Evolutionary conservation across 2,329 filamentous ascomycete species (phyloP), one percentile per base, ranked within the genome.

Genomic region (Cladobotryum protrusum): DNA sequence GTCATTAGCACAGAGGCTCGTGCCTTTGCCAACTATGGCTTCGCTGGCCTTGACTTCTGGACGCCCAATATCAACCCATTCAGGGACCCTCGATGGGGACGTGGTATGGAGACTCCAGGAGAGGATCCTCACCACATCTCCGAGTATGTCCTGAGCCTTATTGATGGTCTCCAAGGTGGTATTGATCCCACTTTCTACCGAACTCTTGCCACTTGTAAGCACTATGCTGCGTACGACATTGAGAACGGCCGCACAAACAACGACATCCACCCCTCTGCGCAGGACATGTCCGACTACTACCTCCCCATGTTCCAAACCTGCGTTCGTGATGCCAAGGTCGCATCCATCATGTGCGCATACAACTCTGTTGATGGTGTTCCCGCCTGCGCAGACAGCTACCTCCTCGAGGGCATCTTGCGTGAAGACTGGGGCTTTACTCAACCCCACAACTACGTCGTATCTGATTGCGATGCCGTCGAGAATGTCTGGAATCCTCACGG

Each of bases 261-360:
- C 52, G 72, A 85, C 59, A 74, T 81, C 5, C 67, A 73, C 12
- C 76, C 84, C 51, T 70, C 72, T 9, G 67, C 72, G 44, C 83
- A 86, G 56, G 84, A 88, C 52, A 66, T 87, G 4, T 73, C 77
- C 0, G 83, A 86, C 57, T 87, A 86, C 65, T 87, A 85, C 59
- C 72, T 85, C 37, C 82, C 79, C 1, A 76, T 82, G 0, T 87
- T 87, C 67, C 71, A 83, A 58, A 74, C 74, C 61, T 86, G 83
- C 62, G 79, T 76, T 41, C 71, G 77, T 11, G 78, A 83, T 58
- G 74, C 76, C 3, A 72, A 75, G 42, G 77, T 77, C 3, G 71
- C 73, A 14, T 82, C 81, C 33, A 70, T 83, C 55, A 83, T 83
- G 80, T 82, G 79, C 57, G 75, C 74, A 0, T 83, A 83, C 61